A percentile compares a stretch with the other conserved stretches of the same genome.
Conservation (phyloP, 2,329 filamentous ascomycete genomes). For the Rhinocladiella mackenziei region DNA sequence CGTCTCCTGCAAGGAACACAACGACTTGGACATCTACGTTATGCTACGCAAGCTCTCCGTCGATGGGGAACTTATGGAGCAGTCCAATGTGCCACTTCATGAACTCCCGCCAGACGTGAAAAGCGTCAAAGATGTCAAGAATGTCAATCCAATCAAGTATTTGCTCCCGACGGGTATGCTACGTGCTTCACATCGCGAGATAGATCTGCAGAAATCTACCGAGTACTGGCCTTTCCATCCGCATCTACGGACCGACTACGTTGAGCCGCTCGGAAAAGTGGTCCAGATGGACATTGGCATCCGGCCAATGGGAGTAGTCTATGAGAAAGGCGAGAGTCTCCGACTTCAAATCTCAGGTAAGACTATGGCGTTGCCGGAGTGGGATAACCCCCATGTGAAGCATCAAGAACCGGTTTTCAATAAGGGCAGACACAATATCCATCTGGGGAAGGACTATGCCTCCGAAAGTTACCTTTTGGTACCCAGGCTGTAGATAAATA, state of each 20-base stretch:
- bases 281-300: conserved; percentile 48
- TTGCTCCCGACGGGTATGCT: conserved; percentile 44
- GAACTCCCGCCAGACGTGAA: conserved; percentile 31
- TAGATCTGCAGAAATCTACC: conserved; percentile 35
- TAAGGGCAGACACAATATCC: conserved; percentile 8
- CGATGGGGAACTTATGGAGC: conserved; percentile 41
- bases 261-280: conserved; percentile 38
- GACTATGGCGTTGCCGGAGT: conserved; percentile 17
- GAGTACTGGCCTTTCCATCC: conserved; percentile 38
- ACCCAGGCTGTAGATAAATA: conserved; percentile 5
- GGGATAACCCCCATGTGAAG: conserved; percentile 15
- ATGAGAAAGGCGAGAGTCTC: conserved; percentile 40
- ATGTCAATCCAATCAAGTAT: conserved; percentile 38
- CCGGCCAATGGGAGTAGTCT: conserved; percentile 48
- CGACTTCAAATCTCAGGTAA: conserved; percentile 15
- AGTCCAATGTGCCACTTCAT: conserved; percentile 44
- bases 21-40: conserved; percentile 47
- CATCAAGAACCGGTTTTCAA: conserved; percentile 11
- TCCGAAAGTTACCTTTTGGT: conserved; percentile 13
- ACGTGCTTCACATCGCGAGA: conserved; percentile 43
- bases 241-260: conserved; percentile 40
- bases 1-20: conserved; percentile 41
- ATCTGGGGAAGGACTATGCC: conserved; percentile 11
- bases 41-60: conserved; percentile 45
- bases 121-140: conserved; percentile 37